A percentile compares a stretch with the other conserved stretches of the same genome.
Conservation (phyloP, 2,329 filamentous ascomycete species). For the Colletotrichum acutatum region DNA sequence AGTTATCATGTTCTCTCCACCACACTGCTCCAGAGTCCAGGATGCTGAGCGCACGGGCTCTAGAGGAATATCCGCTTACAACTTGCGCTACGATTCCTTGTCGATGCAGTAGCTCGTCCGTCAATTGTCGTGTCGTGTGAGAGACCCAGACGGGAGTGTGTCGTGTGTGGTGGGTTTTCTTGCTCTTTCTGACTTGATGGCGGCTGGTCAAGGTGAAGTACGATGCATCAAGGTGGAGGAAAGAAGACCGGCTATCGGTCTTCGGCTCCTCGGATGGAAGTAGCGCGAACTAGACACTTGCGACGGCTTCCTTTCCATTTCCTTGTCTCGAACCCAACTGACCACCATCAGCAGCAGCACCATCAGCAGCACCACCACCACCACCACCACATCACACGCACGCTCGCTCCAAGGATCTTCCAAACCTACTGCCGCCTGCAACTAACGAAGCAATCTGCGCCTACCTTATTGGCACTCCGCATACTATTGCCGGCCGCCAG, state of each 20-base stretch:
- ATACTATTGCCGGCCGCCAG: conserved; percentile 4
- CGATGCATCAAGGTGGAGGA: background rate
- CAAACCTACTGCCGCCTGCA: background rate
- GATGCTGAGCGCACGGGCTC: conserved; percentile 20
- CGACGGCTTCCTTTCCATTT: conserved; percentile 4
- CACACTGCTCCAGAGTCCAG: background rate
- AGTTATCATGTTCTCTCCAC: no score
- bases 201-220: background rate
- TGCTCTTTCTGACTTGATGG: background rate
- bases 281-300: conserved; percentile 16
- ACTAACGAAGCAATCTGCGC: background rate
- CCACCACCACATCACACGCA: conserved; percentile 27
- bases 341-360: background rate
- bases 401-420: conserved; percentile 4
- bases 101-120: conserved; percentile 29
- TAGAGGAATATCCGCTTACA: conserved; percentile 18
- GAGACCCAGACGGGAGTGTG: background rate
- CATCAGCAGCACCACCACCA: no score
- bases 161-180: conserved; percentile 20
- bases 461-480: conserved; percentile 5
- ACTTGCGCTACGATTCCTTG: conserved; percentile 24
- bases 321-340: background rate
- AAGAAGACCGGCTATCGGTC: conserved; percentile 23
- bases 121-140: conserved; percentile 17
- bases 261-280: conserved; percentile 23